Conservation (phyloP, 2,329 filamentous ascomycete genomes). For the Penicillium sp. region DNA sequence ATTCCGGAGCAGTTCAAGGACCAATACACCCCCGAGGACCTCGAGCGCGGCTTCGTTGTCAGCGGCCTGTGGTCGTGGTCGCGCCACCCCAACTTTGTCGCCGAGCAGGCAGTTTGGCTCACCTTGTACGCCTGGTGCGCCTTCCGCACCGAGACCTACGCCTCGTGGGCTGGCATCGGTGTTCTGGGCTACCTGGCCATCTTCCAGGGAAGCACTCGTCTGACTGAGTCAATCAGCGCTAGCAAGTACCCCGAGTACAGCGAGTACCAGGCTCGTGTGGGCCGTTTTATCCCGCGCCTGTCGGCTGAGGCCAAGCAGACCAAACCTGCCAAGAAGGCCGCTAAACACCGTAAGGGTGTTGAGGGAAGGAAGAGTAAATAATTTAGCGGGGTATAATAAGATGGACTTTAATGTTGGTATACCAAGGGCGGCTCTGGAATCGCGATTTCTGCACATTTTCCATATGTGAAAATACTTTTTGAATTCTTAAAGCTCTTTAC, state of each 20-base stretch:
- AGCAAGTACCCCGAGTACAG: slow-evolving; percentile 86
- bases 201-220: slow-evolving; percentile 84
- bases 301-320: slow-evolving; percentile 34
- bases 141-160: slow-evolving; percentile 65
- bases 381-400: neutral
- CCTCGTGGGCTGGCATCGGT: slow-evolving; percentile 77
- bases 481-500: neutral
- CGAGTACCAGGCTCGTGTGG: slow-evolving; percentile 77
- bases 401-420: neutral
- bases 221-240: slow-evolving; percentile 79
- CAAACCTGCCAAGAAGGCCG: slow-evolving; percentile 24
- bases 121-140: slow-evolving; percentile 85
- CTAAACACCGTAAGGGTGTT: slow-evolving; percentile 10
- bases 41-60: slow-evolving; percentile 86
- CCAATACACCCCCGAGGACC: slow-evolving; percentile 65
- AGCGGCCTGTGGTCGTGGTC: slow-evolving; percentile 83
- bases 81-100: slow-evolving; percentile 91
- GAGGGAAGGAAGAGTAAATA: slow-evolving; percentile 27
- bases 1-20: slow-evolving; percentile 56
- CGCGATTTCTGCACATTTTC: neutral
- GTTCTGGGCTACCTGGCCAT: slow-evolving; percentile 68
- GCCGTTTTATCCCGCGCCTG: slow-evolving; percentile 71
- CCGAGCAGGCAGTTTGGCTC: slow-evolving; percentile 89
- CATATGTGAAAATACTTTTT: neutral
- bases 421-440: neutral